Base-by-base conservation (phyloP, 768 basidiomycete genomes). In the Tylopilus rubrobrunneus region DNA sequence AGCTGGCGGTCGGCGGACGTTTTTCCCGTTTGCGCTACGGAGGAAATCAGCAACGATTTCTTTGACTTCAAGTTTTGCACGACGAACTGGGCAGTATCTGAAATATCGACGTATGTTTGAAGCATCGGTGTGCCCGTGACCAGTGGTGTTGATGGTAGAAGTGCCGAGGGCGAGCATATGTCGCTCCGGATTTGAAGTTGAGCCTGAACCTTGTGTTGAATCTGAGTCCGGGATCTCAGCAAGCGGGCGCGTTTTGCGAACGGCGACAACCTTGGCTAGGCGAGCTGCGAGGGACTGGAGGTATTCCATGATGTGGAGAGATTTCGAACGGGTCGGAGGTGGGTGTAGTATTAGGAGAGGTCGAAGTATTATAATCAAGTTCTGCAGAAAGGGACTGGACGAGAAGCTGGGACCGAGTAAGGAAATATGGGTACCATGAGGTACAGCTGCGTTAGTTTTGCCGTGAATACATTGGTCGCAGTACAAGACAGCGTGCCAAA, bases 211-310 rank as follows among this genome's bases (percentile, higher is more conserved):
- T 58, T 66, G 53, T 56, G 46, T 56, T 9, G 50, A 28, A 44
- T 56, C 56, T 55, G 61, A 55, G 54, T 27, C 21, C 1, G 37
- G 42, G 54, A 57, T 50, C 49, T 41, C 27, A 25, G 48, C n/a
- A 2, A 48, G 25, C 51, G 62, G 60, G 28, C 44, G 29, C 10
- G 29, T 56, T 62, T 45, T 53, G 45, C 64, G 63, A 12, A 65
- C 47, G 44, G 62, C 58, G 51, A 65, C 23, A 41, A 65, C 63
- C 56, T 55, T 65, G 48, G 63, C 50, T 17, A 63, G 61, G 48
- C 40, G 12, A 12, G 47, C 42, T 0, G 64, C 23, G 23, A 66
- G 52, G 8, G 55, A 56, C 5, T 61, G 61, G 21, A 66, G 64
- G 14, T 63, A 66, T 14, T 66, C 57, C 63, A 64, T 64, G 48